Percentiles rank a stretch among this genome's conserved stretches.
Evolutionary conservation across 2,329 filamentous ascomycete genomes (phyloP).

Genomic region (Calonectria pseudoreteaudii): DNA sequence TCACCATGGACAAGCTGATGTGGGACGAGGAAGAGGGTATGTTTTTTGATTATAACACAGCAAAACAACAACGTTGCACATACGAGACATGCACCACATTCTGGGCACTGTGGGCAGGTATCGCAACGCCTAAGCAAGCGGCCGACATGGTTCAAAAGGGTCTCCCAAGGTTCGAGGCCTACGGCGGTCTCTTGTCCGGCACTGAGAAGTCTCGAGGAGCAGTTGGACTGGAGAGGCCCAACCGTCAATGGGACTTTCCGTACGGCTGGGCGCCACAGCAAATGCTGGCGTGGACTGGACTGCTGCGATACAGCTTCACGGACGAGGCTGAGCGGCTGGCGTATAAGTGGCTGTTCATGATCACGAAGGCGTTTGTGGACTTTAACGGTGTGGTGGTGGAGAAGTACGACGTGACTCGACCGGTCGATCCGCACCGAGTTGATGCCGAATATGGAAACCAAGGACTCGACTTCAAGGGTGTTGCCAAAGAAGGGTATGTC

Average conservation of each 20-base stretch:
- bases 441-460: constrained; percentile 99
- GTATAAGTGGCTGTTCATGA: constrained; percentile 99
- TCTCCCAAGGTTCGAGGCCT: constrained; percentile 87
- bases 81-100: constrained; percentile 96
- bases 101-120: constrained; percentile 97
- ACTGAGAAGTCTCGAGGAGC: constrained; percentile 89
- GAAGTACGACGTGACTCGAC: constrained; percentile 96
- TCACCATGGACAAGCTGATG: constrained; percentile 89
- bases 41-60: constrained; percentile 98
- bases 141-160: constrained; percentile 82
- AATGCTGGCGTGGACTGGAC: constrained; percentile 95
- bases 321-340: constrained; percentile 90
- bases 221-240: constrained; percentile 84
- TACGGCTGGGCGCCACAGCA: constrained; percentile 99
- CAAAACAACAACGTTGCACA: constrained; percentile 79
- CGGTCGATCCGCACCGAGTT: constrained; percentile 90
- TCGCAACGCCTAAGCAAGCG: constrained; percentile 88
- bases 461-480: constrained; percentile 93
- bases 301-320: constrained; percentile 91
- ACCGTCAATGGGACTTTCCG: constrained; percentile 98
- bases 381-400: constrained; percentile 99
- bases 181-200: constrained; percentile 88
- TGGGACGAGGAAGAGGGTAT: constrained; percentile 94
- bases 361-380: constrained; percentile 97
- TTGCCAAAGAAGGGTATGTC: constrained; percentile 89